Conservation (phyloP, 73 alveolate species). For the Halteria grandinella region DNA sequence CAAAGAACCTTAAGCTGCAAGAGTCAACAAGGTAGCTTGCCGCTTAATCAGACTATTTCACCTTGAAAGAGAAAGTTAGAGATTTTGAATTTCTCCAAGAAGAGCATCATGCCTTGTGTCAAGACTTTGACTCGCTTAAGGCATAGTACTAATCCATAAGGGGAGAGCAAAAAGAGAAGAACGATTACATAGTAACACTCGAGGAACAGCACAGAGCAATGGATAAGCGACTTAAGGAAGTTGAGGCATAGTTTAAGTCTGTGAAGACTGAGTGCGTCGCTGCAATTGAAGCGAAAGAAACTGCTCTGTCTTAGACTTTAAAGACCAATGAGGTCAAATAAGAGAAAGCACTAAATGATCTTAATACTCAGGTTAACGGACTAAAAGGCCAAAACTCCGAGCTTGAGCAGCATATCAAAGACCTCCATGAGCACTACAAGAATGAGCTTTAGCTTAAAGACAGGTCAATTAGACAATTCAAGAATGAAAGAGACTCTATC, state of each 20-base stretch:
- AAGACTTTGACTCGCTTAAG: background rate
- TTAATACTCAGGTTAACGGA: background rate
- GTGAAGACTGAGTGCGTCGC: constrained; percentile 2
- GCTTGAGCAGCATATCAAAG: background rate
- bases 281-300: background rate
- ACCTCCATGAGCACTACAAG: background rate
- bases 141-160: background rate
- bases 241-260: background rate
- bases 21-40: background rate
- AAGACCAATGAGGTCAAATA: too few species aligned
- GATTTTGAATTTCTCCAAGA: too few species aligned
- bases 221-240: background rate
- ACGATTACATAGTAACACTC: background rate
- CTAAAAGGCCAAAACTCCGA: background rate
- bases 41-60: too few species aligned
- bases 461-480: background rate
- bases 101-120: too few species aligned
- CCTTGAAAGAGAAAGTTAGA: too few species aligned
- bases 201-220: constrained; percentile 21
- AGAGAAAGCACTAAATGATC: background rate
- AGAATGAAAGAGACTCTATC: constrained; percentile 23
- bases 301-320: too few species aligned
- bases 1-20: background rate
- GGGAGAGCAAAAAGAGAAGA: background rate
- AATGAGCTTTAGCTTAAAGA: constrained; percentile 6